Base-by-base conservation (phyloP, 169 alveolate genomes). In the Cryptosporidium xiaoi region DNA sequence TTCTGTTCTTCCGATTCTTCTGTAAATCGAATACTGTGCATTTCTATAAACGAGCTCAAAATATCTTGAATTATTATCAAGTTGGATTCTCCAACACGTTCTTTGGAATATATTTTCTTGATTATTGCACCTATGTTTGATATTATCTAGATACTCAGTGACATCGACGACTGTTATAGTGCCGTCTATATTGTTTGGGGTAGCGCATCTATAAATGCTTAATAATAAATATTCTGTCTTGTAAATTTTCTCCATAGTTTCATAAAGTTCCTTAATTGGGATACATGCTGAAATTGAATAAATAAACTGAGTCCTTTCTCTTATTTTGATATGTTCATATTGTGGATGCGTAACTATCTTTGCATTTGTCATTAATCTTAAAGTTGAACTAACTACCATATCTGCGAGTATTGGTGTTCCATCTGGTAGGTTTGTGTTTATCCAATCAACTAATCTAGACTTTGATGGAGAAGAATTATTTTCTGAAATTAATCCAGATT, bases 311-410 rank as follows among this genome's bases (percentile, higher is more conserved):
- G 90, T 91, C 48, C 93, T 64, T 40, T 51, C 29, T 56, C 93
- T 48, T 55, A 87, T 82, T 50, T 82, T 84, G 10, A 64, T 62
- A 33, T 66, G 44, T 60, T 91, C 93, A 51, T 89, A 91, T 66
- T 91, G 93, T 31, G 93, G 93, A 31, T 91, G 90, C 2, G 89
- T 64, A 33, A 91, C 66, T 18, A 83, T 64, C 10, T 66, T 91
- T 20, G 71, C 2, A 18, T 50, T 33, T 27, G 90, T 82, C 48
- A 62, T 90, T 10, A 85, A 77, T n/a, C 93, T 68, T 55, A 91
- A n/a, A 3, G 84, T 44, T 8, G 92, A 68, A 33, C 91, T 65
- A 13, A 90, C 36, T 0, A 84, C 66, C 91, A 91, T 91, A 68
- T 91, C 93, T 24, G 83, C 53, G 34, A 89, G 50, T 46, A 91